A percentile compares a stretch with the other conserved stretches of the same genome.
phyloP scores from a whole-genome alignment of 2,329 filamentous ascomycete species.

The Seiridium cupressi region DNA sequence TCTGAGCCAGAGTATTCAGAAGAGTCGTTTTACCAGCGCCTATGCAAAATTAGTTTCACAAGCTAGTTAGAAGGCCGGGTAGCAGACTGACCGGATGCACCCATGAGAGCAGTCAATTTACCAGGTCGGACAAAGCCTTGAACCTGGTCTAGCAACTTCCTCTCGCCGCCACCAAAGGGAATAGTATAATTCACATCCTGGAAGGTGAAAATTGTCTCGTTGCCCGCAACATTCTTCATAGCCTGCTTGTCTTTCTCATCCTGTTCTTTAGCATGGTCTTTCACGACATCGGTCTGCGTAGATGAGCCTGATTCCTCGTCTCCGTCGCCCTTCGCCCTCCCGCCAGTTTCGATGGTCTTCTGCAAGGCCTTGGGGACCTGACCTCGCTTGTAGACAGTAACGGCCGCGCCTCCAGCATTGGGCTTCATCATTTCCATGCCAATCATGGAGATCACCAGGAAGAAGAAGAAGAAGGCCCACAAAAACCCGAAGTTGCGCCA shows the following conservation, averaged over 20 bases:
- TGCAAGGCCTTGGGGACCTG: conserved; percentile 59
- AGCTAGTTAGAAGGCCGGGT: too few relatives aligned
- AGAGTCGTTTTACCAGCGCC: conserved; percentile 27
- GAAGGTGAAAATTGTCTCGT: conserved; percentile 58
- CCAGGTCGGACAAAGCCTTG: conserved; percentile 85
- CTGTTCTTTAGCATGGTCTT: conserved; percentile 10
- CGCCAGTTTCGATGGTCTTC: conserved; percentile 53
- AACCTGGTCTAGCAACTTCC: conserved; percentile 71
- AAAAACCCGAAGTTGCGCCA: conserved; percentile 60
- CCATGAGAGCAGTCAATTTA: conserved; percentile 78
- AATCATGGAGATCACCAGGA: conserved; percentile 39
- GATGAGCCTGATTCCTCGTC: conserved; percentile 54
- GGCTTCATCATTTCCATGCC: conserved; percentile 51
- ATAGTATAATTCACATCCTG: conserved; percentile 49
- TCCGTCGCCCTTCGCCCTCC: conserved; percentile 35
- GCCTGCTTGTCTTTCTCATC: conserved; percentile 26
- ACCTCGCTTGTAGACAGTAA: conserved; percentile 62
- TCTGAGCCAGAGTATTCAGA: conserved; percentile 26
- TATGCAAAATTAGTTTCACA: too few relatives aligned
- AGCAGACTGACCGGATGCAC: conserved; percentile 33
- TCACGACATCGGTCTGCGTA: conserved; percentile 30
- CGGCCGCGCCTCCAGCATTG: conserved; percentile 56
- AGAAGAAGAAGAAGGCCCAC: conserved; percentile 46
- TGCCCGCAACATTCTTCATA: conserved; percentile 54
- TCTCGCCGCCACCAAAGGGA: conserved; percentile 58